Conservation (phyloP, 2,329 filamentous ascomycete species). For the Fusarium mundagurra region DNA sequence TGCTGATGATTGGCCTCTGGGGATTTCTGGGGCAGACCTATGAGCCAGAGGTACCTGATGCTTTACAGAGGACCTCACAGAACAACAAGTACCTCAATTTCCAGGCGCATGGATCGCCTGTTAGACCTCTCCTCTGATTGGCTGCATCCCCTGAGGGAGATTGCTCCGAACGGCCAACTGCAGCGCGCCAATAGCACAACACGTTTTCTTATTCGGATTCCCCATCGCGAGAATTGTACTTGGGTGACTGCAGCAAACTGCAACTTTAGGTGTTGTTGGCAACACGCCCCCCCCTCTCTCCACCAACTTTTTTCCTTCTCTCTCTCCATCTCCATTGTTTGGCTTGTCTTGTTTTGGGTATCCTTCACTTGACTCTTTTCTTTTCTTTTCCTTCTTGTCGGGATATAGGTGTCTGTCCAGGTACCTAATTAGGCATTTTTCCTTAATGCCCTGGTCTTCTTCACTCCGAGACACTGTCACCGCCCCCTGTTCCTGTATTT, state of each 20-base stretch:
- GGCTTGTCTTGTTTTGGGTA: not conserved
- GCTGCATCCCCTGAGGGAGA: conserved; percentile 30
- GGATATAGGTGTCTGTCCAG: not conserved
- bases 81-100: conserved; percentile 20
- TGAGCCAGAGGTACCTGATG: not conserved
- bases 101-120: conserved; percentile 16
- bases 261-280: not conserved
- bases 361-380: not conserved
- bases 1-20: conserved; percentile 5
- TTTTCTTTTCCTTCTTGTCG: not conserved
- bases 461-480: conserved; percentile 17
- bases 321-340: not conserved
- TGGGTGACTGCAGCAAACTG: not conserved
- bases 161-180: conserved; percentile 8
- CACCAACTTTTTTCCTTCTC: not conserved
- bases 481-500: conserved; percentile 7
- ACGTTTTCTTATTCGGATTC: conserved; percentile 43
- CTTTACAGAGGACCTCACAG: not conserved
- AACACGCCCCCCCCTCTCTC: conserved; percentile 16
- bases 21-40: not conserved
- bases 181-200: conserved; percentile 41
- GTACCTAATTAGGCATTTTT: conserved; percentile 7
- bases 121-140: conserved; percentile 29
- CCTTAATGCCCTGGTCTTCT: conserved; percentile 1
- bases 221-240: conserved; percentile 21